Evolutionary conservation across 2,329 filamentous ascomycete genomes (phyloP).

Genomic region (Corniculantispora saksenae): DNA sequence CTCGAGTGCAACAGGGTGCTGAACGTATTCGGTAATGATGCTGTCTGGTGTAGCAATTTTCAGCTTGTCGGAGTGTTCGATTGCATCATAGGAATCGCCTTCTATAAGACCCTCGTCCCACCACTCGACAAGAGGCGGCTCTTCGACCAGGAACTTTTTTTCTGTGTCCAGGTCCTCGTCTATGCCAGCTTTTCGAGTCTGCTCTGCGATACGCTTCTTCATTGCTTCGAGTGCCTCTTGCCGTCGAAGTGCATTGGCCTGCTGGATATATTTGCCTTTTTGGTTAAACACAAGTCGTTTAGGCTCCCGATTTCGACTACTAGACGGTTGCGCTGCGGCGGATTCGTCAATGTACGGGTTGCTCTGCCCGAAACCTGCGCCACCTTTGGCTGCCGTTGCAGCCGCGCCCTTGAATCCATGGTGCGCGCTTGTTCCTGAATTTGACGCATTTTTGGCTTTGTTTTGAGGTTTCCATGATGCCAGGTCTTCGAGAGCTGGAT

Average conservation of each 20-base stretch:
- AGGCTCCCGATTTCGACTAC: slow-evolving; percentile 65
- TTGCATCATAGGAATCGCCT: slow-evolving; percentile 71
- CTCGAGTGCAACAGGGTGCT: slow-evolving; percentile 88
- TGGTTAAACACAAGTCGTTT: slow-evolving; percentile 86
- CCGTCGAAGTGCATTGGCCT: slow-evolving; percentile 83
- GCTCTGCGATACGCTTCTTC: slow-evolving; percentile 88
- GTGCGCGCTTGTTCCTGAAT: background rate
- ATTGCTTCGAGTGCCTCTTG: slow-evolving; percentile 90
- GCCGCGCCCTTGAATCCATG: slow-evolving; percentile 28
- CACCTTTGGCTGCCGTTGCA: slow-evolving; percentile 2
- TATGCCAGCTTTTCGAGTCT: slow-evolving; percentile 85
- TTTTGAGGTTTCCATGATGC: slow-evolving; percentile 46
- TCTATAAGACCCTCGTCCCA: slow-evolving; percentile 90
- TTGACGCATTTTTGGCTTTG: background rate
- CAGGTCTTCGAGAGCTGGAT: slow-evolving; percentile 69
- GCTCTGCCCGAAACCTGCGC: slow-evolving; percentile 21
- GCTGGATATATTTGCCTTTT: slow-evolving; percentile 95
- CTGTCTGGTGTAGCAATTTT: slow-evolving; percentile 78
- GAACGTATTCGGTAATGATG: slow-evolving; percentile 87
- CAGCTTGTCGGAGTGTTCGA: slow-evolving; percentile 64
- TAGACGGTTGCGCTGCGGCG: slow-evolving; percentile 58
- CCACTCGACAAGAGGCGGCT: slow-evolving; percentile 90
- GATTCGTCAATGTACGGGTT: slow-evolving; percentile 85
- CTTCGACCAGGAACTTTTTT: slow-evolving; percentile 82
- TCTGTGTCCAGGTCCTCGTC: slow-evolving; percentile 89